phyloP scores from a whole-genome alignment of 176 grass and related monocot genomes.

The Stipa capillata region DNA sequence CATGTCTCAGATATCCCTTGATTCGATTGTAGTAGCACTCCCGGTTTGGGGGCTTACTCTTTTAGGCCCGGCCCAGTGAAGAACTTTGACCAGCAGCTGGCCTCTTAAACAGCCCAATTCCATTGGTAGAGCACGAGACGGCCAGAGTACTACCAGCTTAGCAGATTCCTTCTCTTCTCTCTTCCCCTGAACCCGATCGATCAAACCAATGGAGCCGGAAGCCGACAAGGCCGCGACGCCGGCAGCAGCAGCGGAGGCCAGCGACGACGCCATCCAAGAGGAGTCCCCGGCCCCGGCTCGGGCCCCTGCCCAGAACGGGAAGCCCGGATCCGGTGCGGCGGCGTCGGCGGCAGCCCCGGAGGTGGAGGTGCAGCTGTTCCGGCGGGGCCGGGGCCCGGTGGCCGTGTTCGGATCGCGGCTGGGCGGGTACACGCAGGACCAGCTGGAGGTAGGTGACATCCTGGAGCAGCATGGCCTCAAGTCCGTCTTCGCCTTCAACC shows the following conservation, averaged over 20 bases:
- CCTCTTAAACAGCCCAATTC: not conserved
- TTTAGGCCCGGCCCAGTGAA: not conserved
- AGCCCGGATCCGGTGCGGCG: conserved; percentile 40
- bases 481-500: conserved; percentile 63
- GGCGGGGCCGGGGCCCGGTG: conserved; percentile 50
- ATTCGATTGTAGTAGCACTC: not conserved
- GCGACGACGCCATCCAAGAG: conserved; percentile 34
- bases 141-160: not conserved
- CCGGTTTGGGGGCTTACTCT: not conserved
- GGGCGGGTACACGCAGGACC: conserved; percentile 79
- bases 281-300: not conserved
- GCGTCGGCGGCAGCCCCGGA: conserved; percentile 39
- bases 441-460: conserved; percentile 87
- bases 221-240: not conserved
- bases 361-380: conserved; percentile 79
- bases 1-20: not conserved
- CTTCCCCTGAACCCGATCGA: conserved; percentile 8
- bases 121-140: not conserved
- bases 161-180: not conserved
- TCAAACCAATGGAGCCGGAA: conserved; percentile 22
- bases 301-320: conserved; percentile 13
- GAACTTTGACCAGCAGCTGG: not conserved
- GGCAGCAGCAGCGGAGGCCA: not conserved
- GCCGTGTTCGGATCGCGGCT: conserved; percentile 60
- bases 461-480: conserved; percentile 82